Evolutionary conservation across 192 early-diverging fungal genomes (phyloP).

Genomic region (Entomortierella lignicola): DNA sequence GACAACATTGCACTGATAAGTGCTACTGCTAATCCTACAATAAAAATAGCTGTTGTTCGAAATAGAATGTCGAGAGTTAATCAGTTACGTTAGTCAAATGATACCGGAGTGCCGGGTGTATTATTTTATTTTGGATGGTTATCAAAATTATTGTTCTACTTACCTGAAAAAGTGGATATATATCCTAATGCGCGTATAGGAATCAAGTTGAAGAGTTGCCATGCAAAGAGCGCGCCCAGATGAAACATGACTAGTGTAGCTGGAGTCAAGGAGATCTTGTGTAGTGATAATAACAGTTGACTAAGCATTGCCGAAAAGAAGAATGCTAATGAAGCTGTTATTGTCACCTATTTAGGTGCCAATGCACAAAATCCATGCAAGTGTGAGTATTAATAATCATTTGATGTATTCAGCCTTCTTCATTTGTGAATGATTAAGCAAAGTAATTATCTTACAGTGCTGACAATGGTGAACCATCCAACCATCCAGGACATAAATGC

Average conservation of each 20-base stretch:
- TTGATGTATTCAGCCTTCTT: too few species aligned
- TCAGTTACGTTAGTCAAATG: too few species aligned
- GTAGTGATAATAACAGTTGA: conserved; percentile 27
- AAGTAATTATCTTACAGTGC: conserved; percentile 31
- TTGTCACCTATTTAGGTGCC: conserved; percentile 17
- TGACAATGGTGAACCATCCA: conserved; percentile 46
- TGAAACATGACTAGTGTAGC: conserved; percentile 44
- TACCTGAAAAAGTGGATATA: conserved; percentile 26
- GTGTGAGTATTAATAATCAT: too few species aligned
- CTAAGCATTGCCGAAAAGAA: conserved; percentile 32
- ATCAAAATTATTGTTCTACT: not conserved
- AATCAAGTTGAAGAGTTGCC: conserved; percentile 34
- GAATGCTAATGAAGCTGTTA: conserved; percentile 39
- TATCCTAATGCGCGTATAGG: conserved; percentile 26
- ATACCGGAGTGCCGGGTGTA: not conserved
- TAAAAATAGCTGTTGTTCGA: conserved; percentile 6
- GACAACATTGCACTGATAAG: conserved; percentile 27
- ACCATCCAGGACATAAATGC: conserved; percentile 44
- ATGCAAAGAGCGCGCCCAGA: conserved; percentile 24
- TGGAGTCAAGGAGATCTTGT: conserved; percentile 14
- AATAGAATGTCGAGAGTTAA: too few species aligned
- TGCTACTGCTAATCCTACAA: conserved; percentile 21
- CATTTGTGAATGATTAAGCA: too few species aligned
- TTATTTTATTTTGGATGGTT: too few species aligned
- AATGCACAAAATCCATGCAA: too few species aligned